These are phyloP conservation scores for Juglanconis juglandina DNA, from an alignment of 2,329 filamentous ascomycete genomes.

Conservation along the genomic window DNA sequence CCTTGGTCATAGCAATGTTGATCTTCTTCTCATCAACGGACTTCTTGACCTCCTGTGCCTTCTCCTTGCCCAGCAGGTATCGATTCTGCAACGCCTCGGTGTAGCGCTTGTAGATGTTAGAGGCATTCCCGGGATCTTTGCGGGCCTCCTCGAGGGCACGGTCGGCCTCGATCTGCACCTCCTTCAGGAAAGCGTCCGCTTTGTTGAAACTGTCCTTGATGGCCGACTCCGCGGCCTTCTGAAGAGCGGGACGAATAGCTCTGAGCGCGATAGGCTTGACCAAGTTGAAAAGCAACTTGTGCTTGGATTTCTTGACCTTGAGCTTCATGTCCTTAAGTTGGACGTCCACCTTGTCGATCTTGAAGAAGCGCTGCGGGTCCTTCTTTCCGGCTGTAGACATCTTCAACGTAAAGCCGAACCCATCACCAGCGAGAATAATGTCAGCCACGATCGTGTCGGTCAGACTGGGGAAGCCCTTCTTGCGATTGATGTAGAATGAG, in stretches of 20 bases:
- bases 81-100: slow-evolving; percentile 70
- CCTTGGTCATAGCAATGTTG: slow-evolving; percentile 79
- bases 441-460: slow-evolving; percentile 87
- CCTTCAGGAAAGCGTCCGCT: slow-evolving; percentile 68
- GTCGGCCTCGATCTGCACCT: slow-evolving; percentile 80
- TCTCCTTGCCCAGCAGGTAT: slow-evolving; percentile 71
- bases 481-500: slow-evolving; percentile 91
- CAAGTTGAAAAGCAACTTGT: slow-evolving; percentile 83
- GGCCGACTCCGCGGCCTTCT: slow-evolving; percentile 85
- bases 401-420: slow-evolving; percentile 88
- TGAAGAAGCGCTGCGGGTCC: slow-evolving; percentile 84
- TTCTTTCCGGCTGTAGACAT: slow-evolving; percentile 74
- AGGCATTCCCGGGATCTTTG: slow-evolving; percentile 66
- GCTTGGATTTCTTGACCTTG: slow-evolving; percentile 90
- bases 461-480: slow-evolving; percentile 85
- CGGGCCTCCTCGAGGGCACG: slow-evolving; percentile 64
- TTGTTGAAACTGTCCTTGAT: slow-evolving; percentile 79
- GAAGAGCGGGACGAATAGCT: slow-evolving; percentile 76
- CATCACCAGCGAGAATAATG: slow-evolving; percentile 79
- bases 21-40: slow-evolving; percentile 64
- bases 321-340: slow-evolving; percentile 78
- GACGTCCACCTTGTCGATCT: slow-evolving; percentile 84
- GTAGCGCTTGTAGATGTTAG: slow-evolving; percentile 87
- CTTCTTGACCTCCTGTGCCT: slow-evolving; percentile 61
- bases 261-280: slow-evolving; percentile 86